Percentiles rank a stretch among this genome's conserved stretches.
phyloP scores from a whole-genome alignment of 176 grass and related monocot genomes.

The Oryza meyeriana region DNA sequence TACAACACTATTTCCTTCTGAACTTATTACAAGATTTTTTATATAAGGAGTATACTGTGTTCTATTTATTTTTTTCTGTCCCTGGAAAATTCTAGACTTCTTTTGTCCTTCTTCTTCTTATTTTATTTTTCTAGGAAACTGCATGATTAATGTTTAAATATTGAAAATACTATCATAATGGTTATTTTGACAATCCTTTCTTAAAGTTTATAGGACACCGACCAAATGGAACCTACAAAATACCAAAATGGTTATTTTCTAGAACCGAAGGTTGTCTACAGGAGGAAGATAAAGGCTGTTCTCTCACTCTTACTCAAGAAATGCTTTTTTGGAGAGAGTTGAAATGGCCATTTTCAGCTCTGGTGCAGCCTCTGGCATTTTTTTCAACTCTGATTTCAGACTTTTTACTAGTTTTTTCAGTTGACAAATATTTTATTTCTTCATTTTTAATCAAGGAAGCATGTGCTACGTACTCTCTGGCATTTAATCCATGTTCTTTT shows the following conservation, averaged over 20 bases:
- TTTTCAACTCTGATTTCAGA: background rate
- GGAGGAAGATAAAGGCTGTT: background rate
- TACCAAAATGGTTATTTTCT: background rate
- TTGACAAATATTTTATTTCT: background rate
- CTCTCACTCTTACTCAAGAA: conserved; percentile 46
- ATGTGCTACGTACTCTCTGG: background rate
- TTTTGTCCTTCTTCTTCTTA: no score
- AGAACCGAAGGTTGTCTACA: background rate
- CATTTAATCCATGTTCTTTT: background rate
- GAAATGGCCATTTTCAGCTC: conserved; percentile 41
- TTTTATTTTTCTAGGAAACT: background rate
- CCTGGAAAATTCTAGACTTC: background rate
- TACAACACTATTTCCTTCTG: background rate
- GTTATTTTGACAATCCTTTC: no score
- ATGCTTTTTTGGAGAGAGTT: conserved; percentile 8
- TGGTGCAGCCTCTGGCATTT: background rate
- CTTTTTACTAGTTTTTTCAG: background rate
- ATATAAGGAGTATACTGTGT: background rate
- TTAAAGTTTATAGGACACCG: background rate
- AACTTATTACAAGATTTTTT: no score
- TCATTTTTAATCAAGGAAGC: background rate
- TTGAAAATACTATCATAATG: no score
- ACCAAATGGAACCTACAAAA: background rate
- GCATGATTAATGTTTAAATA: no score
- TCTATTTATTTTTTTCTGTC: background rate